Evolutionary conservation across 352 stramenopile genomes (phyloP).

Genomic region (Globisporangium viniferum): DNA sequence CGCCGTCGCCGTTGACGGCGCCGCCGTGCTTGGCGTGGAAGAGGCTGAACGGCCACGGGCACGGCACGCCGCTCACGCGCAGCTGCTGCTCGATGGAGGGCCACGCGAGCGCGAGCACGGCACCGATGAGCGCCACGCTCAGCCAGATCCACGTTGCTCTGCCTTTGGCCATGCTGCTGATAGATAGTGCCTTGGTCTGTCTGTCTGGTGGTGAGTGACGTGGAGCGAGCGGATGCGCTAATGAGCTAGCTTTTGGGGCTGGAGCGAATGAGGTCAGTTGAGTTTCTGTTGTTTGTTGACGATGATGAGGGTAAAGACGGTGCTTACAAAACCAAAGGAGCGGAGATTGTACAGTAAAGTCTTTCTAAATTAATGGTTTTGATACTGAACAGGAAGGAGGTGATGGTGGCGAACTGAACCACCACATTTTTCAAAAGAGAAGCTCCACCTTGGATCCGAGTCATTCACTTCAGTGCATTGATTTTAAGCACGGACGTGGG

Average conservation of each 20-base stretch:
- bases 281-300: not conserved
- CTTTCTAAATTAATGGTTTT: too few relatives aligned
- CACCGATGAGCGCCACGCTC: slow-evolving; percentile 46
- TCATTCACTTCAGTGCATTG: too few relatives aligned
- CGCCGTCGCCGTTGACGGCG: slow-evolving; percentile 11
- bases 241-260: not conserved
- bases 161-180: slow-evolving; percentile 23
- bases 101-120: slow-evolving; percentile 61
- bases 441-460: too few relatives aligned
- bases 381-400: too few relatives aligned
- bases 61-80: slow-evolving; percentile 40
- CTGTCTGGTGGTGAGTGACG: not conserved
- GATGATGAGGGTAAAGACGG: not conserved
- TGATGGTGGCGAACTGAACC: too few relatives aligned
- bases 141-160: slow-evolving; percentile 40
- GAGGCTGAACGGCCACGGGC: slow-evolving; percentile 66
- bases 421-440: too few relatives aligned
- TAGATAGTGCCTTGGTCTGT: not conserved
- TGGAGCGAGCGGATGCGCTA: not conserved
- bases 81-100: slow-evolving; percentile 73
- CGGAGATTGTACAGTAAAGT: too few relatives aligned
- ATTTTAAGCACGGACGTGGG: too few relatives aligned
- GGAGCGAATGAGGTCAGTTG: not conserved
- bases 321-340: too few relatives aligned
- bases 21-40: slow-evolving; percentile 27